Evolutionary conservation across 2,329 filamentous ascomycete species (phyloP).

Genomic region (Penicillium freii): DNA sequence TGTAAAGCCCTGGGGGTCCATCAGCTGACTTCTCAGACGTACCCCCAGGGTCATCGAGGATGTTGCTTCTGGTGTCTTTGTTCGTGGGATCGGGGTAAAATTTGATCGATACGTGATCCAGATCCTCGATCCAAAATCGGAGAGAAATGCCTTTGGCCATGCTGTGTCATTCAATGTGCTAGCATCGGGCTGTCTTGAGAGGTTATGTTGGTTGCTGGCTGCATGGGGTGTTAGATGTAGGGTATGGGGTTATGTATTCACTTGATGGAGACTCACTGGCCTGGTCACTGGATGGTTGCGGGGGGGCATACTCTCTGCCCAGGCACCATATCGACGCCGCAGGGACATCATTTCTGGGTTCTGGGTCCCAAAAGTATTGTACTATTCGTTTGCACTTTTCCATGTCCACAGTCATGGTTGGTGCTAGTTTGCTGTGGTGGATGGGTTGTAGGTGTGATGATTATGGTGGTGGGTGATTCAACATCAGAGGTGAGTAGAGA

Average conservation of each 20-base stretch:
- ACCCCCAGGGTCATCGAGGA: conserved; percentile 77
- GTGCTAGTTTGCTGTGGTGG: background rate
- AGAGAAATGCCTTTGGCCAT: conserved; percentile 83
- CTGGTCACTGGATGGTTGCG: background rate
- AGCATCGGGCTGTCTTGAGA: background rate
- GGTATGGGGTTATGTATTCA: background rate
- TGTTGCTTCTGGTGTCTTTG: conserved; percentile 67
- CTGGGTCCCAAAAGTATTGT: conserved; percentile 88
- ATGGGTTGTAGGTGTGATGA: background rate
- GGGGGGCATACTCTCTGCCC: conserved; percentile 55
- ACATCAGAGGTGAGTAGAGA: background rate
- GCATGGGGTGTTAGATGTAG: background rate
- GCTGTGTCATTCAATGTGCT: conserved; percentile 6
- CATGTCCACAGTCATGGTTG: conserved; percentile 66
- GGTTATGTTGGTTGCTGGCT: background rate
- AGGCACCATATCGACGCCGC: conserved; percentile 82
- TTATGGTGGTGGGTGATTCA: background rate
- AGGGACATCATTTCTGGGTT: conserved; percentile 72
- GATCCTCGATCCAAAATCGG: conserved; percentile 87
- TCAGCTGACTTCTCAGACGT: conserved; percentile 75
- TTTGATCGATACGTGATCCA: conserved; percentile 96
- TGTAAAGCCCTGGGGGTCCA: conserved; percentile 77
- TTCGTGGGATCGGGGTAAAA: conserved; percentile 79
- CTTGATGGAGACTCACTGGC: background rate
- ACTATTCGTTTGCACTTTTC: conserved; percentile 78